These are phyloP conservation scores for Kluyveromyces aestuarii DNA, from an alignment of 805 yeast species.

Conservation along the genomic window DNA sequence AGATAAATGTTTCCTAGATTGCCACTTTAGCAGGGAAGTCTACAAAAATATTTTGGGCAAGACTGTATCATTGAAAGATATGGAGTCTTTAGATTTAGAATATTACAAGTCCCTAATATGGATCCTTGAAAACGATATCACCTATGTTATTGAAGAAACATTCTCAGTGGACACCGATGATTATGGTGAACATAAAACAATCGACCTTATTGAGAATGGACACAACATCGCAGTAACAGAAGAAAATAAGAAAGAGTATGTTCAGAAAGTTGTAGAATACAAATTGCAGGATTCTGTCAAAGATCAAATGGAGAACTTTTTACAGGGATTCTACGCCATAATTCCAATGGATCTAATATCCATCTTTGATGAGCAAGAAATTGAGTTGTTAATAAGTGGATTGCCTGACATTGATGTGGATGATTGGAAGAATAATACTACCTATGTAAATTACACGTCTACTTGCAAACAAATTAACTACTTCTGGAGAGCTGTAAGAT, in stretches of 20 bases:
- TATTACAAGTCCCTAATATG: conserved; percentile 87
- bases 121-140: conserved; percentile 95
- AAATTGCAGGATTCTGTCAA: conserved; percentile 72
- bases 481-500: conserved; percentile 96
- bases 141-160: conserved; percentile 90
- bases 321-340: conserved; percentile 82
- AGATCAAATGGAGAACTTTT: conserved; percentile 79
- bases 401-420: conserved; percentile 92
- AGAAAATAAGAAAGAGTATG: conserved; percentile 84
- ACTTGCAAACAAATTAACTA: conserved; percentile 84
- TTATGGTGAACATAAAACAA: conserved; percentile 77
- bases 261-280: conserved; percentile 76
- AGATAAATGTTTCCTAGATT: conserved; percentile 79
- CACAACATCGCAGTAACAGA: conserved; percentile 80
- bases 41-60: conserved; percentile 78
- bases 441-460: conserved; percentile 71
- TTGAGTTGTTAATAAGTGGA: conserved; percentile 87
- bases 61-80: conserved; percentile 77
- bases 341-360: conserved; percentile 76
- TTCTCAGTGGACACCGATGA: conserved; percentile 91
- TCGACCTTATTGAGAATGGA: conserved; percentile 80
- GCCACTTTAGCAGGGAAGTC: conserved; percentile 92
- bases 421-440: conserved; percentile 89
- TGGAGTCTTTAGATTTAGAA: conserved; percentile 88
- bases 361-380: conserved; percentile 90